phyloP scores from a whole-genome alignment of 768 basidiomycete species.

The Phlebiopsis flavidoalba region DNA sequence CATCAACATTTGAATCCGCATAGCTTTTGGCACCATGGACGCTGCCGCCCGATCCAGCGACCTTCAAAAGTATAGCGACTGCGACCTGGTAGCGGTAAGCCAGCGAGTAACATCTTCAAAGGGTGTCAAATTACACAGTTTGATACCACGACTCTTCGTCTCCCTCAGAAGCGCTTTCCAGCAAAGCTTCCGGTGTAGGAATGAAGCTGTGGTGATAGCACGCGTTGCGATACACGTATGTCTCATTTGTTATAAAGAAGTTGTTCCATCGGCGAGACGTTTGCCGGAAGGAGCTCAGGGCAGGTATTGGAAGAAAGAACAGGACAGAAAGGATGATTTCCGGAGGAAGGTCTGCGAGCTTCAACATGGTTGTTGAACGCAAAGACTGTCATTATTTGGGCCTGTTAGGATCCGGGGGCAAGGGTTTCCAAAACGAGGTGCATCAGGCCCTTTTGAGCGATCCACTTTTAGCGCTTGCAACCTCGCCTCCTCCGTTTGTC shows the following conservation, averaged over 20 bases:
- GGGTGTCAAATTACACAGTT: conserved; percentile 44
- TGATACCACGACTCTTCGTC: conserved; percentile 46
- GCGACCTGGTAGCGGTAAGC: conserved; percentile 32
- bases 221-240: conserved; percentile 51
- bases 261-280: conserved; percentile 43
- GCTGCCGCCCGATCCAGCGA: conserved; percentile 52
- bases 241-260: conserved; percentile 44
- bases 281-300: conserved; percentile 31
- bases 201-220: conserved; percentile 48
- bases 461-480: not conserved
- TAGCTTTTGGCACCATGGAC: conserved; percentile 34
- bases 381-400: conserved; percentile 2
- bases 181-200: conserved; percentile 18
- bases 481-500: not conserved
- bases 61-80: conserved; percentile 39
- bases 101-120: not conserved
- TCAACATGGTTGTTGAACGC: not conserved
- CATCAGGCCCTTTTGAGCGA: not conserved
- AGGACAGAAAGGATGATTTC: conserved; percentile 51
- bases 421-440: not conserved
- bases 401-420: conserved; percentile 9
- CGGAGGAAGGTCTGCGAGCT: conserved; percentile 36
- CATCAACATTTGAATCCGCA: conserved; percentile 26
- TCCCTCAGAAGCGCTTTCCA: conserved; percentile 28
- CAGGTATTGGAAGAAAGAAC: conserved; percentile 42